Evolutionary conservation across 257 asterid genomes (phyloP).

Genomic region (Solanum lycopersicoides): DNA sequence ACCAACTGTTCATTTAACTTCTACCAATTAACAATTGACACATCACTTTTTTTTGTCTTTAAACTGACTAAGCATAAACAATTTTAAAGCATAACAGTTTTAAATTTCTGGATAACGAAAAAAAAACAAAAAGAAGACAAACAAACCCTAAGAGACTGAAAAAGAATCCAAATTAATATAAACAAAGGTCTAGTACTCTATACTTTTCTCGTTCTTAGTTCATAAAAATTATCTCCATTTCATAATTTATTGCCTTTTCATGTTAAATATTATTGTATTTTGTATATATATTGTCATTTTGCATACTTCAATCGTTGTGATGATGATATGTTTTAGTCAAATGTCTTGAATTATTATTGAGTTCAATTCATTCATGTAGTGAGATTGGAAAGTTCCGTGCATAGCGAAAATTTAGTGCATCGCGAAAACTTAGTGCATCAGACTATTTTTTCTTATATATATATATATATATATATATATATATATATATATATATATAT

Average conservation of each 20-base stretch:
- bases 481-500: no score
- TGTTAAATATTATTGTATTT: neutral
- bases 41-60: neutral
- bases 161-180: neutral
- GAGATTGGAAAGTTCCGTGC: no score
- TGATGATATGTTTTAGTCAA: neutral
- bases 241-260: neutral
- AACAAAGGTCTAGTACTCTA: neutral
- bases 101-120: neutral
- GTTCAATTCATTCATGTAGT: no score
- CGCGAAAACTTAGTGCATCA: no score
- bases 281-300: neutral
- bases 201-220: neutral
- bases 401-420: no score
- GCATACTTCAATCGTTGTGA: neutral
- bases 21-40: neutral
- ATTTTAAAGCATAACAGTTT: neutral
- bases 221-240: neutral
- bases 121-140: neutral
- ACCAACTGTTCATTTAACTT: neutral
- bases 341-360: neutral
- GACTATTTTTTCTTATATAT: no score
- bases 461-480: no score
- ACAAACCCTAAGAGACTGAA: neutral
- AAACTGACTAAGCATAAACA: neutral